Conservation (phyloP, 495 filamentous ascomycete genomes). For the Penicillium riverlandense region DNA sequence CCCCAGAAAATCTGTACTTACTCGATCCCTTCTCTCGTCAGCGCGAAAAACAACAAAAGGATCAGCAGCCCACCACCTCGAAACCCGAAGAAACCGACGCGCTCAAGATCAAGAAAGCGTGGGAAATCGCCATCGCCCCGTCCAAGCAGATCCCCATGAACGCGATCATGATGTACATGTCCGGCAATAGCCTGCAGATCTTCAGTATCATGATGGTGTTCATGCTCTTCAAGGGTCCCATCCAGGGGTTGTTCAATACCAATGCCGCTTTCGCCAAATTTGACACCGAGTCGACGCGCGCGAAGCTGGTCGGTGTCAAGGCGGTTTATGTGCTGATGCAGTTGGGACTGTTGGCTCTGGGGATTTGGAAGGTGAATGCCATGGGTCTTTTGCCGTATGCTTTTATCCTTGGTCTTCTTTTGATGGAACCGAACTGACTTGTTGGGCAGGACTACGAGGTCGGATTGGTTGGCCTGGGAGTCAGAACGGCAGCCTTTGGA, state of each 20-base stretch:
- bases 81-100: constrained; percentile 77
- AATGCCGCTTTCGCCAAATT: constrained; percentile 79
- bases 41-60: constrained; percentile 34
- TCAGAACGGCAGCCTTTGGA: constrained; percentile 70
- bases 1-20: neutral
- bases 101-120: constrained; percentile 96
- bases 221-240: constrained; percentile 96
- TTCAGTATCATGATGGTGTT: constrained; percentile 99
- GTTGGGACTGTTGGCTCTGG: constrained; percentile 69
- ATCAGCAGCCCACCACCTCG: constrained; percentile 25
- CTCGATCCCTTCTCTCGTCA: constrained; percentile 7
- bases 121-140: constrained; percentile 93
- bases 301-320: constrained; percentile 71
- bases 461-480: constrained; percentile 96
- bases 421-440: constrained; percentile 9
- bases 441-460: constrained; percentile 68
- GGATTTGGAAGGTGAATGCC: constrained; percentile 92
- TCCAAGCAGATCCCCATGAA: constrained; percentile 97
- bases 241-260: constrained; percentile 73
- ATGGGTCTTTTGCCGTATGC: constrained; percentile 94
- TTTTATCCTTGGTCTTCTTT: neutral
- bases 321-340: constrained; percentile 82
- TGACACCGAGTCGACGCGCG: constrained; percentile 73
- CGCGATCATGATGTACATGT: constrained; percentile 99
- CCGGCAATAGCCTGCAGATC: constrained; percentile 95